Evolutionary conservation across 1,284 basidiomycete species (phyloP), one percentile per base, ranked within the genome.

Genomic region (Wolfiporia cocos): DNA sequence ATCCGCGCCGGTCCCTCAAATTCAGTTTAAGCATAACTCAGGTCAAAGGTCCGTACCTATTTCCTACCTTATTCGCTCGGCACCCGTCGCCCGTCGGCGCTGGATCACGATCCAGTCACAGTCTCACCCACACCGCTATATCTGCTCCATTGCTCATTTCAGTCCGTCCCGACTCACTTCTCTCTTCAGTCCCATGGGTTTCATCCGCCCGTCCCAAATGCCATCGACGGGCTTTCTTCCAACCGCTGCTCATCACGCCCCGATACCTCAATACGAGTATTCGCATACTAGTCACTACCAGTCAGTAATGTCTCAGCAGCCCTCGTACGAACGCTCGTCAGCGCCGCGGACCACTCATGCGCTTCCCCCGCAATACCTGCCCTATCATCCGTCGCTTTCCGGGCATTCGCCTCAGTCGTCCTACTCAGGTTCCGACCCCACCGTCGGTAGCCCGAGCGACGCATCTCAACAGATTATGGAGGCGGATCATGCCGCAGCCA

Each of bases 271-370:
- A 34, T 48, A 47, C 49, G 37, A 38, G 37, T 47, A 48, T 37
- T 44, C 50, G 21, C 46, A 43, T n/a, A 33, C 46, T 34, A 44
- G 42, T 44, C 47, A 35, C 39, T 47, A 50, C 35, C 51, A 48
- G 41, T 39, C 46, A 14, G 28, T 49, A 39, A 43, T 49, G 36
- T 46, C 55, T 30, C 39, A 49, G 23, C 50, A 48, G 31, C 51
- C 54, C 18, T 56, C 55, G n/a, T 54, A 50, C 39, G 40, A 54
- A 34, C 54, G 54, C 42, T 53, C 56, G 11, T 55, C 56, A 24
- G 51, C 53, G 1, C 46, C 50, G 26, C 56, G 35, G 34, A 47
- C 37, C 44, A 49, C 18, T 5, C 51, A 45, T n/a, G 37, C 32
- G 37, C 37, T 46, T 7, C 47, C 43, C n/a, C 37, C 48, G 7